These are phyloP conservation scores for Pseudocercospora musae DNA, from an alignment of 2,329 filamentous ascomycete genomes.

Conservation along the genomic window DNA sequence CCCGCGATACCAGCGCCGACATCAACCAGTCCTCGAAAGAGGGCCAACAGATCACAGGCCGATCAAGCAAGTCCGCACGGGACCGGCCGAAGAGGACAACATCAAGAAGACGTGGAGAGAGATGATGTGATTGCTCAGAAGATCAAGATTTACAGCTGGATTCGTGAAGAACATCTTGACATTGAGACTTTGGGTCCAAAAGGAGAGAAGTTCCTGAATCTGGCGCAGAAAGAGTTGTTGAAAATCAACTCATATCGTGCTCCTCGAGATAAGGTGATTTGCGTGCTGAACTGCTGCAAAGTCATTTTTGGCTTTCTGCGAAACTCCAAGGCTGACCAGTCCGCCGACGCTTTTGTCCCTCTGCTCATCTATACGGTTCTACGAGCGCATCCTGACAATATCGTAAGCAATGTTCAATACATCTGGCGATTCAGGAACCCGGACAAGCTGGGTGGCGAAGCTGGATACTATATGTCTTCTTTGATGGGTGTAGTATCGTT, in stretches of 20 bases:
- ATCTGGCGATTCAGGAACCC: conserved; percentile 96
- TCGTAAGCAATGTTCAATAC: conserved; percentile 97
- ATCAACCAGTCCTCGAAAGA: conserved; percentile 65
- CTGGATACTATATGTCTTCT: conserved; percentile 95
- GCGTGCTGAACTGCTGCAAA: conserved; percentile 97
- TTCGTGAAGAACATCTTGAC: conserved; percentile 88
- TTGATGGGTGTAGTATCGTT: conserved; percentile 94
- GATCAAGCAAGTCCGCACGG: conserved; percentile 51
- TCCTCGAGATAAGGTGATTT: conserved; percentile 97
- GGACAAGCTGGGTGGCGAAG: conserved; percentile 95
- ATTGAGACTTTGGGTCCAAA: conserved; percentile 82
- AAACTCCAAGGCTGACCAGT: conserved; percentile 89
- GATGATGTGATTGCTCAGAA: conserved; percentile 96
- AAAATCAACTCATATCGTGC: conserved; percentile 97
- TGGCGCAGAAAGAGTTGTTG: conserved; percentile 89
- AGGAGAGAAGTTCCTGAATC: conserved; percentile 78
- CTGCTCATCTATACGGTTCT: conserved; percentile 94
- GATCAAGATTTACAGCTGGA: conserved; percentile 94
- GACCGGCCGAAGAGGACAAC: conserved; percentile 85
- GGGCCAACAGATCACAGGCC: conserved; percentile 50
- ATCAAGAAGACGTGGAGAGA: conserved; percentile 95
- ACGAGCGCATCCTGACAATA: conserved; percentile 88
- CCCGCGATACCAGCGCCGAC: conserved; percentile 79
- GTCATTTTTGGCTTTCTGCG: conserved; percentile 95
- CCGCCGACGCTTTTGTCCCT: conserved; percentile 92